phyloP scores from a whole-genome alignment of 73 alveolate genomes.

The Blepharisma stoltei region DNA sequence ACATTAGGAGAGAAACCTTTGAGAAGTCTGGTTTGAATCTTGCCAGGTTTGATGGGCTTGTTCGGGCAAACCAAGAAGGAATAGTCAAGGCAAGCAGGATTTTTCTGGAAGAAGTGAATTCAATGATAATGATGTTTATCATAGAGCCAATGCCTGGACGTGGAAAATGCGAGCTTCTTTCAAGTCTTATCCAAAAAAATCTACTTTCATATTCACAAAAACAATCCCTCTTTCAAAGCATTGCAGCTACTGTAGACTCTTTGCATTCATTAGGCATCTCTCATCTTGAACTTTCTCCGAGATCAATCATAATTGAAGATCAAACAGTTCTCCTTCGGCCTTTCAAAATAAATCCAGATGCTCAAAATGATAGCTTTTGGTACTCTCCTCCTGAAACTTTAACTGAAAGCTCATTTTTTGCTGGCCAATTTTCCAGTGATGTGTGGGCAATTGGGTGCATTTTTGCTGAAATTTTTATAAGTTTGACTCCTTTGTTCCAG shows the following conservation, averaged over 20 bases:
- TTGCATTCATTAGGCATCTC: constrained; percentile 3
- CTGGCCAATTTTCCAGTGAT: neutral
- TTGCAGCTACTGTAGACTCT: neutral
- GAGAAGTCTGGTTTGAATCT: neutral
- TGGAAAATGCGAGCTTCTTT: neutral
- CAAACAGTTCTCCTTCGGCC: neutral
- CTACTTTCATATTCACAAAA: constrained; percentile 13
- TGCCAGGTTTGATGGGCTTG: neutral
- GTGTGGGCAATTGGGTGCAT: constrained; percentile 15
- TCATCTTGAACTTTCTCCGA: neutral
- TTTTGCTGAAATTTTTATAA: constrained; percentile 21
- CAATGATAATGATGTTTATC: neutral
- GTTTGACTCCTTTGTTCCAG: constrained; percentile 17
- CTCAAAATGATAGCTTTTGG: neutral
- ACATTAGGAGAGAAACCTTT: constrained; percentile 6
- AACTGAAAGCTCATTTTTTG: neutral
- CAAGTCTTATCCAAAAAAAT: neutral
- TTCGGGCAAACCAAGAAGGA: neutral
- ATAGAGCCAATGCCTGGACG: neutral
- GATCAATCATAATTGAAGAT: neutral
- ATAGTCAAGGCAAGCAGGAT: neutral
- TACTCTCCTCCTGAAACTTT: neutral
- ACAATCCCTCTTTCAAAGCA: neutral
- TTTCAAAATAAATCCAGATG: constrained; percentile 9
- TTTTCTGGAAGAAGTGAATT: constrained; percentile 1